Percentiles rank a stretch among this genome's conserved stretches.
Conservation (phyloP, 805 yeast species). For the Pichia heedii region DNA sequence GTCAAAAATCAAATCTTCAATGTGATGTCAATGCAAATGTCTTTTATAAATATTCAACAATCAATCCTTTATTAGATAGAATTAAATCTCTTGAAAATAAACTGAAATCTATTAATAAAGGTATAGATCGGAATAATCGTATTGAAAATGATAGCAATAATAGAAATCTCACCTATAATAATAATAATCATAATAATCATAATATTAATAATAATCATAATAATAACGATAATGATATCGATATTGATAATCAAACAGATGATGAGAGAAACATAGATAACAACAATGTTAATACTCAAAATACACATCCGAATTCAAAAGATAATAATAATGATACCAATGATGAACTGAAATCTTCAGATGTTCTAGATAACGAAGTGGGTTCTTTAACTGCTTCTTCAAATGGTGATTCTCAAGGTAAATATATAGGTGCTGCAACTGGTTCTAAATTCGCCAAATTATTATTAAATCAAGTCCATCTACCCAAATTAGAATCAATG, state of each 20-base stretch:
- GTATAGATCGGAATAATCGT: no score
- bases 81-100: constrained; percentile 11
- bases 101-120: no score
- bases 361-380: constrained; percentile 18
- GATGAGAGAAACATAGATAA: neutral
- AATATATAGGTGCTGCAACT: constrained; percentile 18
- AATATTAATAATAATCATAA: neutral
- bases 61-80: constrained; percentile 11
- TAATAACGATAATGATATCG: no score
- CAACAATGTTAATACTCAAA: no score
- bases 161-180: no score
- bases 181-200: neutral
- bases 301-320: no score
- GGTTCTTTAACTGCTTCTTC: constrained; percentile 17
- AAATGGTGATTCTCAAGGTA: constrained; percentile 12
- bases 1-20: constrained; percentile 12
- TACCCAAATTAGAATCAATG: constrained; percentile 11
- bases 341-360: constrained; percentile 8
- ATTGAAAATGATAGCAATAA: no score
- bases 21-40: constrained; percentile 17
- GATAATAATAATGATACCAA: no score
- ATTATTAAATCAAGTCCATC: constrained; percentile 16
- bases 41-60: constrained; percentile 17
- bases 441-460: constrained; percentile 19
- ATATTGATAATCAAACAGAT: neutral